A percentile compares a stretch with the other conserved stretches of the same genome.
phyloP scores from a whole-genome alignment of 2,329 filamentous ascomycete genomes.

The Colletotrichum liriopes region DNA sequence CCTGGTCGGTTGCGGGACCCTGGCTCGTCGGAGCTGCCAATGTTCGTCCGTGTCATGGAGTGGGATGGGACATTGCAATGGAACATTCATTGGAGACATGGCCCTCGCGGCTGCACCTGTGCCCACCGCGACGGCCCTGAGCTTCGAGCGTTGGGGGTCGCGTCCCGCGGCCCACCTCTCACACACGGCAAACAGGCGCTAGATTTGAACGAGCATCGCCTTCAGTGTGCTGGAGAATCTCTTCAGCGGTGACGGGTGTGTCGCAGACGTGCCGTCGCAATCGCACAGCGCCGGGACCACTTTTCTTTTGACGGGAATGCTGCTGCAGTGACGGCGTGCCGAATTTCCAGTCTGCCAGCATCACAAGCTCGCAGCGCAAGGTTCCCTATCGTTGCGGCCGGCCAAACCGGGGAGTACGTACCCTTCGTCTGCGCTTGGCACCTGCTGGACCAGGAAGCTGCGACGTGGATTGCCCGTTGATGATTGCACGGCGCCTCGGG shows the following conservation, averaged over 20 bases:
- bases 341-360: constrained; percentile 6
- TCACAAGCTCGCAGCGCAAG: constrained; percentile 23
- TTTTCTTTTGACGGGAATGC: constrained; percentile 4
- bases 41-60: constrained; percentile 26
- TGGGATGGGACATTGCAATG: constrained; percentile 3
- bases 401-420: constrained; percentile 27
- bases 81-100: neutral
- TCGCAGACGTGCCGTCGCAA: constrained; percentile 4
- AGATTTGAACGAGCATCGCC: constrained; percentile 21
- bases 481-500: constrained; percentile 1
- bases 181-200: constrained; percentile 27
- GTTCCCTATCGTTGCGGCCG: constrained; percentile 23
- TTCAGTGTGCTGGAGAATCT: constrained; percentile 3
- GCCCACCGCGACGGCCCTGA: constrained; percentile 15
- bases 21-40: constrained; percentile 25
- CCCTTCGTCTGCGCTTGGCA: constrained; percentile 5
- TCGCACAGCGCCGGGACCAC: constrained; percentile 25
- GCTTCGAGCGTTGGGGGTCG: constrained; percentile 3
- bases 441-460: neutral
- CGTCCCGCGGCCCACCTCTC: constrained; percentile 34
- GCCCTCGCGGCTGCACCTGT: neutral
- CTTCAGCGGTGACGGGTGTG: neutral
- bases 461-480: neutral
- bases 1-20: neutral
- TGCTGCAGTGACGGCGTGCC: constrained; percentile 23